phyloP scores from a whole-genome alignment of 208 protist species.

The Crithidia brevicula region DNA sequence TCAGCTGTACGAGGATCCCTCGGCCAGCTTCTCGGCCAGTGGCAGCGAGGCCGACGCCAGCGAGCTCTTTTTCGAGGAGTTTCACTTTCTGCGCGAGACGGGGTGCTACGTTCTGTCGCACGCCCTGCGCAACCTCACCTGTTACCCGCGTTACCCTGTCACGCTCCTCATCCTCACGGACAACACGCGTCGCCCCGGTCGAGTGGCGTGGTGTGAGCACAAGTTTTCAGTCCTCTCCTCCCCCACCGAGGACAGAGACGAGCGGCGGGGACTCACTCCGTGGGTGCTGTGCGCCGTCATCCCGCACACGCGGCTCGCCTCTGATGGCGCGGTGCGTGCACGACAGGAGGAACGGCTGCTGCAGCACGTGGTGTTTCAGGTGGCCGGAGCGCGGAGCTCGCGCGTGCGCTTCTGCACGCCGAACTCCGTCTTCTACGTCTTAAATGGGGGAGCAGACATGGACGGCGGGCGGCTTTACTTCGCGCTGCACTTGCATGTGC shows the following conservation, averaged over 20 bases:
- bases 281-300: conserved; percentile 83
- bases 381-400: conserved; percentile 29
- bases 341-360: conserved; percentile 53
- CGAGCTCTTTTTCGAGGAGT: conserved; percentile 29
- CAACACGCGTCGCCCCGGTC: conserved; percentile 66
- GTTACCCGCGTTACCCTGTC: conserved; percentile 33
- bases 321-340: conserved; percentile 19
- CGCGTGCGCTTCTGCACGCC: conserved; percentile 46
- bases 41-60: not conserved
- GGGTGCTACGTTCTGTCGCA: conserved; percentile 53
- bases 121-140: conserved; percentile 37
- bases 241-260: conserved; percentile 31
- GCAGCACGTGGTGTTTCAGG: conserved; percentile 63
- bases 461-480: conserved; percentile 79
- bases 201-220: conserved; percentile 58
- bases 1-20: conserved; percentile 31
- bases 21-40: conserved; percentile 9
- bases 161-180: conserved; percentile 69
- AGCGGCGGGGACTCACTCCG: conserved; percentile 48
- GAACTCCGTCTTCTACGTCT: conserved; percentile 57
- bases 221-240: conserved; percentile 38
- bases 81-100: conserved; percentile 35
- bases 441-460: conserved; percentile 61
- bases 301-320: conserved; percentile 48
- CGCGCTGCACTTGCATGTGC: conserved; percentile 53